Base-by-base conservation (phyloP, 2,329 filamentous ascomycete genomes). In the Cryphonectria japonica region DNA sequence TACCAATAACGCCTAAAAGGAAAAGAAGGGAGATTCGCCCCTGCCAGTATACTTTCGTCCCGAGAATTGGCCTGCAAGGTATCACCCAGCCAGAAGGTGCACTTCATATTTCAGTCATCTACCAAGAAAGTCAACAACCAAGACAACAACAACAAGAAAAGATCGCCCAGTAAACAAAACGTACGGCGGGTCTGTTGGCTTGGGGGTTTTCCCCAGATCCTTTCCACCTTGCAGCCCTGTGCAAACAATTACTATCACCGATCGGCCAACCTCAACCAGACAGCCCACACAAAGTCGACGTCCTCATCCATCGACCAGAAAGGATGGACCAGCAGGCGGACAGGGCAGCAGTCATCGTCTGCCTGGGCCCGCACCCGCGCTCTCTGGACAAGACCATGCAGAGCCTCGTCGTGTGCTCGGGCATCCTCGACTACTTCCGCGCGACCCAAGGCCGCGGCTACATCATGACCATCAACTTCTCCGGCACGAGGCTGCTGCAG, bases 401-500 rank as follows among this genome's bases (percentile, higher is more conserved):
- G 66, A 71, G 66, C 66, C 66, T 71, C 22, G 63, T 67, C 16
- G 67, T 71, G 8, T 71, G 69, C 39, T 71, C 69, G 29, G 69
- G 69, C 34, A 60, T 71, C n/a, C 69, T 71, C 34, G 69, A 71
- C 61, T 71, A 71, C 26, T 67, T 71, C 14, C 69, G 69, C n/a
- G 69, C 62, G 39, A 63, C 68, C 22, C 69, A 69, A 8, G 69
- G 69, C 29, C 66, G 66, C 13, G 69, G 69, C 32, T 71, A 67
- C 32, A 68, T 71, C 32, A 71, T 71, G 69, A 71, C 69, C 2
- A 61, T 71, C 52, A 71, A 71, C 61, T 71, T 71, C 61, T 74
- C 75, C 60, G 80, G 76, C 73, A 80, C 79, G 76, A 77, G 78
- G 68, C 73, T 81, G 46, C 75, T 77, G 11, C 74, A 79, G 71